Percentiles rank a stretch among this genome's conserved stretches.
Evolutionary conservation across 306 rosid species (phyloP).

Genomic region (Quercus variabilis): DNA sequence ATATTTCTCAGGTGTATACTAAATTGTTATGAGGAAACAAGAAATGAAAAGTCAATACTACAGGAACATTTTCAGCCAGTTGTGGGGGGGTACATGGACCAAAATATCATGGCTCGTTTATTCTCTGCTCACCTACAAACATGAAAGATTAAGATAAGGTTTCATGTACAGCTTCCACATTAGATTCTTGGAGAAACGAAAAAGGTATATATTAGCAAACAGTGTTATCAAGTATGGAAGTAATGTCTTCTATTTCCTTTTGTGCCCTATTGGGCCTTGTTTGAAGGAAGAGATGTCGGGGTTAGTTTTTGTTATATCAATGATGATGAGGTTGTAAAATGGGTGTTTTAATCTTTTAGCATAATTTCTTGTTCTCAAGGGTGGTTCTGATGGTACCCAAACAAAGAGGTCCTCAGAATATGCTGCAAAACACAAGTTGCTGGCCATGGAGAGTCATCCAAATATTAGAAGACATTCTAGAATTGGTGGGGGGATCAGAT

Average conservation of each 20-base stretch:
- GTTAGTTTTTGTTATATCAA: background rate
- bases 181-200: background rate
- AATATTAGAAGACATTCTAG: too few species aligned
- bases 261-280: background rate
- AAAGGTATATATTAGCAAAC: background rate
- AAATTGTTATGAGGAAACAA: slow-evolving; percentile 12
- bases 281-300: background rate
- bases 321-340: slow-evolving; percentile 3
- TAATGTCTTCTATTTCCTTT: background rate
- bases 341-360: background rate
- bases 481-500: too few species aligned
- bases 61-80: background rate
- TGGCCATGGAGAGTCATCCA: too few species aligned
- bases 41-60: background rate
- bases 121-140: slow-evolving; percentile 7
- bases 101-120: slow-evolving; percentile 2
- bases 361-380: background rate
- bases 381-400: background rate
- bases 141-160: slow-evolving; percentile 13
- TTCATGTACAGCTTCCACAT: slow-evolving; percentile 11
- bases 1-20: slow-evolving; percentile 29
- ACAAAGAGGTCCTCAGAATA: too few species aligned
- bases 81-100: background rate
- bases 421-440: too few species aligned
- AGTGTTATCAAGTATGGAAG: background rate